A percentile compares a stretch with the other conserved stretches of the same genome.
These are phyloP conservation scores for Colletotrichum gigasporum DNA, from an alignment of 2,329 filamentous ascomycete species.

Conservation along the genomic window DNA sequence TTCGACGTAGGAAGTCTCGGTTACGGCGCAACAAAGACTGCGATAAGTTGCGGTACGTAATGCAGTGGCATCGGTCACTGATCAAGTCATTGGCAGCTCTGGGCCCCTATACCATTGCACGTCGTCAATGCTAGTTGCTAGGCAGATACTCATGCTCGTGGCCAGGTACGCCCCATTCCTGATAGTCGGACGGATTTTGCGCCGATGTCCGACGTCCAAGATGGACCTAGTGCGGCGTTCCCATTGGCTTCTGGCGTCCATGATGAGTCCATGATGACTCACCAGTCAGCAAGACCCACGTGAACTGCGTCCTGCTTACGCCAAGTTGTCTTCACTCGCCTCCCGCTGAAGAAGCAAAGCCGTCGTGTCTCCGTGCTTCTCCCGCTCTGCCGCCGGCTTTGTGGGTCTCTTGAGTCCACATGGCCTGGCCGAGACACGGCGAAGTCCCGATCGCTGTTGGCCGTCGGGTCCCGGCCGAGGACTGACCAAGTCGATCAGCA, in stretches of 20 bases:
- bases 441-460: not conserved
- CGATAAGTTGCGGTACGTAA: slow-evolving; percentile 8
- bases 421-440: slow-evolving; percentile 15
- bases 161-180: not conserved
- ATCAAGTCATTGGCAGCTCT: not conserved
- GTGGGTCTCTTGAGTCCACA: not conserved
- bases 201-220: slow-evolving; percentile 37
- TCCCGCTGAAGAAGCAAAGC: not conserved
- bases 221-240: not conserved
- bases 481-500: not conserved
- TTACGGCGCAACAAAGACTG: no score
- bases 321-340: not conserved
- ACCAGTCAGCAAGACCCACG: not conserved
- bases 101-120: not conserved
- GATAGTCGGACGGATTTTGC: slow-evolving; percentile 36
- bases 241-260: not conserved
- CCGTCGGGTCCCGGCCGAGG: slow-evolving; percentile 7
- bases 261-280: slow-evolving; percentile 19
- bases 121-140: not conserved
- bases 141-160: slow-evolving; percentile 2
- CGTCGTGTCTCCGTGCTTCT: not conserved
- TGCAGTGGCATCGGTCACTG: not conserved
- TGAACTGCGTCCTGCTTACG: not conserved
- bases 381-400: slow-evolving; percentile 19
- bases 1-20: no score